phyloP scores from a whole-genome alignment of 129 eudicot genomes.

The Rutidosis leptorrhynchoides region DNA sequence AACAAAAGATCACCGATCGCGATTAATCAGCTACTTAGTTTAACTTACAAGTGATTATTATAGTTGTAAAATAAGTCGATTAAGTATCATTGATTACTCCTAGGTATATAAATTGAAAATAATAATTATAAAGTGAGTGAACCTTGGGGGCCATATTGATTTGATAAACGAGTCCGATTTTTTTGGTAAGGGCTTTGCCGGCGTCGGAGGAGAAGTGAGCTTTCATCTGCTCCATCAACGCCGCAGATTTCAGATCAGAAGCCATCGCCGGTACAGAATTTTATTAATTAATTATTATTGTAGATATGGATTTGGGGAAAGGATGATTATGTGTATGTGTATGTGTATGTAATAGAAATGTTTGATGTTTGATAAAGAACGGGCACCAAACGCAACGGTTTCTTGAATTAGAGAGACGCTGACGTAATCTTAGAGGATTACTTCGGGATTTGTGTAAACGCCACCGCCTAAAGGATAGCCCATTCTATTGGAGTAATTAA shows the following conservation, averaged over 20 bases:
- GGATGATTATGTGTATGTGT: background rate
- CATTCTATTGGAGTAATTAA: too few species aligned
- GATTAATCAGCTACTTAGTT: background rate
- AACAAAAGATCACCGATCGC: background rate
- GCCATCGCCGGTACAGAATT: conserved; percentile 30
- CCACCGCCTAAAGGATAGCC: background rate
- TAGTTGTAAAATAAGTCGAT: background rate
- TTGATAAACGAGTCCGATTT: conserved; percentile 82
- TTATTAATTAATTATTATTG: background rate
- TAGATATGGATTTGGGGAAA: background rate
- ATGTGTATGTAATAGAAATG: background rate
- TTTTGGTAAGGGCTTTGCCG: conserved; percentile 64
- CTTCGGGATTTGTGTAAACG: background rate
- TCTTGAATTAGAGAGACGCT: conserved; percentile 16
- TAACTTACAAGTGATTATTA: conserved; percentile 1
- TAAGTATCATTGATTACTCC: too few species aligned
- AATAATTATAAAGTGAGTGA: background rate
- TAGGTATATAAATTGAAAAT: background rate
- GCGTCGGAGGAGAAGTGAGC: conserved; percentile 74
- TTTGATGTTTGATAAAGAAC: background rate
- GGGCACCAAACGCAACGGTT: conserved; percentile 41
- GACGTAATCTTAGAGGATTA: conserved; percentile 19
- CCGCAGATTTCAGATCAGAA: conserved; percentile 64
- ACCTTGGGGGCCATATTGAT: conserved; percentile 93
- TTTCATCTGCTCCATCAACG: conserved; percentile 88